Percentiles rank a stretch among this genome's conserved stretches.
phyloP scores from a whole-genome alignment of 2,329 filamentous ascomycete species.

The Madurella fahalii region DNA sequence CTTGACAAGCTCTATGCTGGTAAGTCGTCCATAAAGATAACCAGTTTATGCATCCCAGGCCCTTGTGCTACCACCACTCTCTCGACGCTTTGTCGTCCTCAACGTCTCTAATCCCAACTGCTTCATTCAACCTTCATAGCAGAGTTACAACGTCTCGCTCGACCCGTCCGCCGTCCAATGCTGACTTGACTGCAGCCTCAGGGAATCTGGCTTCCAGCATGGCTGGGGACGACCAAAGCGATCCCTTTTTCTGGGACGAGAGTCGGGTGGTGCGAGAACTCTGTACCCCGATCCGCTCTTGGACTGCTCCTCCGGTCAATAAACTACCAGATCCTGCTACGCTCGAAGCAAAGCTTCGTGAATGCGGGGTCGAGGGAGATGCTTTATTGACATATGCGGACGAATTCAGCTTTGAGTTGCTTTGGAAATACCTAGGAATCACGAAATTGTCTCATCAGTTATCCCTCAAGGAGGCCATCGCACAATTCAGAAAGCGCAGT shows the following conservation, averaged over 20 bases:
- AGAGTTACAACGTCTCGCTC: neutral
- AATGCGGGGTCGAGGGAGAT: conserved; percentile 63
- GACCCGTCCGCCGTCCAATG: neutral
- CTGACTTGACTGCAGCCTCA: neutral
- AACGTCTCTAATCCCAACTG: no score
- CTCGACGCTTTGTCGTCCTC: no score
- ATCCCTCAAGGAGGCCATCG: conserved; percentile 55
- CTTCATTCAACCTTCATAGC: no score
- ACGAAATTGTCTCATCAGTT: conserved; percentile 54
- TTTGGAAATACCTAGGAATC: conserved; percentile 53
- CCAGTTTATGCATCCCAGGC: no score
- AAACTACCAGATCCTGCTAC: conserved; percentile 47
- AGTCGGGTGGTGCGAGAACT: conserved; percentile 64
- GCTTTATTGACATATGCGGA: conserved; percentile 57
- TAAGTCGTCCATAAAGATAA: no score
- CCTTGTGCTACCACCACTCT: no score
- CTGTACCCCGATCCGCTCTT: conserved; percentile 51
- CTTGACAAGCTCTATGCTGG: neutral
- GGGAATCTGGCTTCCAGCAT: conserved; percentile 18
- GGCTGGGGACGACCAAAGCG: conserved; percentile 38
- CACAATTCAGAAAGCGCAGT: conserved; percentile 51
- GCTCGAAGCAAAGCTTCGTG: conserved; percentile 53
- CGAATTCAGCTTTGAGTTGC: conserved; percentile 42
- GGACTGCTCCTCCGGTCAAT: conserved; percentile 35
- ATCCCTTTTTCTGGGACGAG: conserved; percentile 73